A percentile compares a stretch with the other conserved stretches of the same genome.
These are phyloP conservation scores for Lathyrus tuberosus DNA, from an alignment of 306 rosid genomes.

Conservation along the genomic window DNA sequence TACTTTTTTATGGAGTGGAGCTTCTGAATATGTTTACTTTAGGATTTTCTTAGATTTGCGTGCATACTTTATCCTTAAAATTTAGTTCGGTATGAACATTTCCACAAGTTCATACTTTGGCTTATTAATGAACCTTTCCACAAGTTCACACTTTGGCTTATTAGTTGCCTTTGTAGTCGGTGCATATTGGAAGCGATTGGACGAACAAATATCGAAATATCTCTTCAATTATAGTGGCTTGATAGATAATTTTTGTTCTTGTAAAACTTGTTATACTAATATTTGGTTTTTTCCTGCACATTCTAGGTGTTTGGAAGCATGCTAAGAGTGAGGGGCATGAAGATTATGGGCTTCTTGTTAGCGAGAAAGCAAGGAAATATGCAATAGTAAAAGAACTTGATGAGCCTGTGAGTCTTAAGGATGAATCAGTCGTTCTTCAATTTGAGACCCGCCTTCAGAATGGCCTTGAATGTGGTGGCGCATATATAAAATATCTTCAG, in stretches of 20 bases:
- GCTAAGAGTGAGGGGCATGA: constrained; percentile 94
- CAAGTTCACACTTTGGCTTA: background rate
- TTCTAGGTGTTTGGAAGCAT: constrained; percentile 88
- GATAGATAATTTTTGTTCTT: background rate
- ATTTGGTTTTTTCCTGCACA: constrained; percentile 5
- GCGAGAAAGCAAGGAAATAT: constrained; percentile 84
- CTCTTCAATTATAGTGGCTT: background rate
- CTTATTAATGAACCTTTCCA: background rate
- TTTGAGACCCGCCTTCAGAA: constrained; percentile 87
- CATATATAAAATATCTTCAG: constrained; percentile 88
- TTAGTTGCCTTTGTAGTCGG: background rate
- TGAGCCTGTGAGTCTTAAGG: constrained; percentile 64
- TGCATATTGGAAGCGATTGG: background rate
- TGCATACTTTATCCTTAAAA: background rate
- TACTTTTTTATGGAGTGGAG: background rate
- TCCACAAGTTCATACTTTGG: background rate
- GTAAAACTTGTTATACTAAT: background rate
- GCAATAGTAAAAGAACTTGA: constrained; percentile 89
- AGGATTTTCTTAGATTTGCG: background rate
- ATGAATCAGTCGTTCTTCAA: constrained; percentile 78
- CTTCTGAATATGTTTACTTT: background rate
- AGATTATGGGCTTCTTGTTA: constrained; percentile 88
- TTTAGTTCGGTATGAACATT: background rate
- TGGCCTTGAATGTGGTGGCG: constrained; percentile 99
- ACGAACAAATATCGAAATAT: background rate